Percentiles rank a stretch among this genome's conserved stretches.
Evolutionary conservation across 83 land plant genomes (phyloP).

Genomic region (Thuja plicata): DNA sequence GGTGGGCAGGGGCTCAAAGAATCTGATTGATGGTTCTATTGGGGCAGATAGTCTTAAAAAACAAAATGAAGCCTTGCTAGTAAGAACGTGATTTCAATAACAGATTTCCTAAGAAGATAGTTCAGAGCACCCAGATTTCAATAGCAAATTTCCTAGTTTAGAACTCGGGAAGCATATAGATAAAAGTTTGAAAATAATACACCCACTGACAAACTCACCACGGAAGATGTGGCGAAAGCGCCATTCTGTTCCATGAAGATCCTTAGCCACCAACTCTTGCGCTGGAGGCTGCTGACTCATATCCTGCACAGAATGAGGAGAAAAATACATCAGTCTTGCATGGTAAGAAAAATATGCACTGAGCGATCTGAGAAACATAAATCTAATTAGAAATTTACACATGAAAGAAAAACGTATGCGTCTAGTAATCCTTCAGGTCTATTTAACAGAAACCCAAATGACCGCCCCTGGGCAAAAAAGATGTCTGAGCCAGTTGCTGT

Average conservation of each 20-base stretch:
- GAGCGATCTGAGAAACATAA: not conserved
- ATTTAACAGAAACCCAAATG: not conserved
- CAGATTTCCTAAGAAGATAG: not conserved
- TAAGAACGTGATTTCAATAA: not conserved
- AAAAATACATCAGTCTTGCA: not conserved
- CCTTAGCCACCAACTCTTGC: constrained; percentile 45
- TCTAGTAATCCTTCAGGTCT: not conserved
- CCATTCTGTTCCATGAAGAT: constrained; percentile 50
- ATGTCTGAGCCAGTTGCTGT: not conserved
- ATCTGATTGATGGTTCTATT: not conserved
- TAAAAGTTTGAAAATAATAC: not conserved
- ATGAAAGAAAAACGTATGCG: not conserved
- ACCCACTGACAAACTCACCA: constrained; percentile 15
- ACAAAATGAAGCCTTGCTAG: not conserved
- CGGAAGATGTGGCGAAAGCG: constrained; percentile 51
- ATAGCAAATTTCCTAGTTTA: not conserved
- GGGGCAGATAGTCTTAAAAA: not conserved
- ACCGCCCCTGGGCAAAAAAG: not conserved
- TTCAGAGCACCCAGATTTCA: not conserved
- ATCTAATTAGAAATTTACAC: not conserved
- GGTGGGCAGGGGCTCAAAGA: not conserved
- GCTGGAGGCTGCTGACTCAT: constrained; percentile 45
- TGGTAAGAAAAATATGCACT: not conserved
- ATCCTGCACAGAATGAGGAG: constrained; percentile 22
- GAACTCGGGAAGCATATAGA: not conserved